Percentiles rank a stretch among this genome's conserved stretches.
Evolutionary conservation across 2,329 filamentous ascomycete species (phyloP).

Genomic region (Botrytis sinoallii): DNA sequence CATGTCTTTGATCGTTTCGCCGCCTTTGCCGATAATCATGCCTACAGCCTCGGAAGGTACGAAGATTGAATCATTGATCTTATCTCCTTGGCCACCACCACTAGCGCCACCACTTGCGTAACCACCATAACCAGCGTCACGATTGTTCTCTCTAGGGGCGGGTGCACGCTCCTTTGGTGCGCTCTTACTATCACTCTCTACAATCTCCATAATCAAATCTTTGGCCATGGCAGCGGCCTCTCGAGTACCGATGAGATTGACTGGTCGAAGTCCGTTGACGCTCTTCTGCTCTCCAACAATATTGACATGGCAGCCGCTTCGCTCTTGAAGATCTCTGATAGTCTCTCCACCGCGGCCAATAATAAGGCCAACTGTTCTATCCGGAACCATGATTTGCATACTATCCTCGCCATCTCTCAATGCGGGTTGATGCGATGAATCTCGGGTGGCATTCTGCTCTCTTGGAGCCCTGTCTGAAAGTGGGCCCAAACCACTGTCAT

Average conservation of each 20-base stretch:
- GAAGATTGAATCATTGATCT: constrained; percentile 77
- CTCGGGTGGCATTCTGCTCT: constrained; percentile 33
- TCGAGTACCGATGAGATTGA: constrained; percentile 81
- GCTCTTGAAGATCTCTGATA: constrained; percentile 86
- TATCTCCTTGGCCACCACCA: constrained; percentile 51
- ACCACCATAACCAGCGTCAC: constrained; percentile 44
- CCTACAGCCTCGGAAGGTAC: constrained; percentile 89
- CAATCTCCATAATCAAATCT: constrained; percentile 88
- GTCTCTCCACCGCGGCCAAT: constrained; percentile 93
- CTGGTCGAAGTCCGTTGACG: constrained; percentile 81
- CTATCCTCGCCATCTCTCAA: constrained; percentile 78
- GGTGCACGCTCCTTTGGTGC: constrained; percentile 38
- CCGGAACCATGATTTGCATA: constrained; percentile 91
- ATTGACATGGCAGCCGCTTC: constrained; percentile 92
- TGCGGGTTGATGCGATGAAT: constrained; percentile 43
- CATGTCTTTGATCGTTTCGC: constrained; percentile 93
- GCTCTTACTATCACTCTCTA: constrained; percentile 77
- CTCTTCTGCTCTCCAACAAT: constrained; percentile 93
- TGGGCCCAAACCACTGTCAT: constrained; percentile 67
- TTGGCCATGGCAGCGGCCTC: constrained; percentile 75
- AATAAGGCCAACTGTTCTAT: constrained; percentile 87
- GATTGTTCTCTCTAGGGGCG: constrained; percentile 45
- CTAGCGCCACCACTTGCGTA: constrained; percentile 43
- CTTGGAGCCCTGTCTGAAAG: constrained; percentile 41
- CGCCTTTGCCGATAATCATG: constrained; percentile 95